Evolutionary conservation across 495 filamentous ascomycete genomes (phyloP).

Genomic region (Xylaria scruposa): DNA sequence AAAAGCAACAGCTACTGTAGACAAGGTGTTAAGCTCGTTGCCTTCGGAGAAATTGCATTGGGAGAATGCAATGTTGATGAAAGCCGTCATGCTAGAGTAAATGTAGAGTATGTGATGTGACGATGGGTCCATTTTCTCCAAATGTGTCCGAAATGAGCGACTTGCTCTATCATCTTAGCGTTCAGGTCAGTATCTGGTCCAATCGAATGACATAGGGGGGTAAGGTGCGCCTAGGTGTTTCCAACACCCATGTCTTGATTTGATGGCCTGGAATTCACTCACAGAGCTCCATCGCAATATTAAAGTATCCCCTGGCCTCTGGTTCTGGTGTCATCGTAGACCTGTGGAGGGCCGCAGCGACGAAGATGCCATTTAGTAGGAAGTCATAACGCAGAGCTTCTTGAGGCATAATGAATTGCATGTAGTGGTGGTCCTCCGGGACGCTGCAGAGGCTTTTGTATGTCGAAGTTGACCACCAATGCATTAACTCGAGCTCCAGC

Average conservation of each 20-base stretch:
- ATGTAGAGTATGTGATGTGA: slow-evolving; percentile 41
- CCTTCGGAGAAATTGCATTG: slow-evolving; percentile 27
- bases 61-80: slow-evolving; percentile 42
- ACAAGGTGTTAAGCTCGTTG: slow-evolving; percentile 26
- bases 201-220: background rate
- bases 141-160: slow-evolving; percentile 38
- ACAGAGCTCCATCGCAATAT: slow-evolving; percentile 41
- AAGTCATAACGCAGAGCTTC: slow-evolving; percentile 38
- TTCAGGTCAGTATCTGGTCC: slow-evolving; percentile 11
- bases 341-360: slow-evolving; percentile 42
- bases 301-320: slow-evolving; percentile 36
- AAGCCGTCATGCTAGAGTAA: slow-evolving; percentile 41
- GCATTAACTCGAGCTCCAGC: slow-evolving; percentile 47
- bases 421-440: slow-evolving; percentile 38
- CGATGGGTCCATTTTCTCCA: slow-evolving; percentile 36
- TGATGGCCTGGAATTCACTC: slow-evolving; percentile 12
- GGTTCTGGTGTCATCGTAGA: slow-evolving; percentile 26
- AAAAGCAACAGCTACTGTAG: slow-evolving; percentile 34
- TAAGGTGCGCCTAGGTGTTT: background rate
- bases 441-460: slow-evolving; percentile 42
- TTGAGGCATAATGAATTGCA: slow-evolving; percentile 40
- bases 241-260: background rate
- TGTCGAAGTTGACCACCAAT: slow-evolving; percentile 44
- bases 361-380: slow-evolving; percentile 44
- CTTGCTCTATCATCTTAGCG: slow-evolving; percentile 38